Base-by-base conservation (phyloP, 495 filamentous ascomycete genomes). In the Annulohypoxylon moriforme region DNA sequence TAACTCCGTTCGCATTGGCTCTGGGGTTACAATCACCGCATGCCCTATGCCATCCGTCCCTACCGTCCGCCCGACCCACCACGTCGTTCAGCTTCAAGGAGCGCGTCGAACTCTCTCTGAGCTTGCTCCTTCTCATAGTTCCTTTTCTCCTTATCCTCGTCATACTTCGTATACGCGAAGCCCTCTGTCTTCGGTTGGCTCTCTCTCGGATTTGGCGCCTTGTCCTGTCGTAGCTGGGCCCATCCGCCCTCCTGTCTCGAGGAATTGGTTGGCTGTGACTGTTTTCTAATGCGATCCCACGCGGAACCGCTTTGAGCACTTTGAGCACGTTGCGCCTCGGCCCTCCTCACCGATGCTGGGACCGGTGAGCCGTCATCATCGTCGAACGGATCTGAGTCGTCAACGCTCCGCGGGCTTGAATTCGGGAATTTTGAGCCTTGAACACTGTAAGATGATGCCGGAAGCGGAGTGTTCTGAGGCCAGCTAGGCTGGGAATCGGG, bases 21-120 rank as follows among this genome's bases (percentile, higher is more conserved):
- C 36, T 4, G n/a, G 36, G 13, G 36, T 55, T 9, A 33, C 25
- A 18, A 20, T 20, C 10, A 36, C 33, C 27, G 16, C 29, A 6
- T 8, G 31, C 13, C 9, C 20, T 42, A 58, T 14, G 34, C 11
- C 29, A 34, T 8, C 5, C 13, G 22, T n/a, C n/a, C n/a, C 16
- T 40, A 67, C 46, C 42, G 9, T 27, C 60, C 60, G 34, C n/a
- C 14, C 7, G 71, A 73, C 10, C 61, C 72, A 31, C 76, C 75
- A n/a, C 70, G 69, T 33, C 76, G 72, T 31, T 78, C 76, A 11
- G 74, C 55, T 24, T 78, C 76, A 1, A 78, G 36, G 1, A 85
- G 76, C 24, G 78, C 81, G 44, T 85, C 83, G 62, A 85, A 85
- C 46, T 85, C 81, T 59, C 75, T 81, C 60, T 85, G 83, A 11